phyloP scores from a whole-genome alignment of 495 filamentous ascomycete species.

The Penicillium egyptiacum region DNA sequence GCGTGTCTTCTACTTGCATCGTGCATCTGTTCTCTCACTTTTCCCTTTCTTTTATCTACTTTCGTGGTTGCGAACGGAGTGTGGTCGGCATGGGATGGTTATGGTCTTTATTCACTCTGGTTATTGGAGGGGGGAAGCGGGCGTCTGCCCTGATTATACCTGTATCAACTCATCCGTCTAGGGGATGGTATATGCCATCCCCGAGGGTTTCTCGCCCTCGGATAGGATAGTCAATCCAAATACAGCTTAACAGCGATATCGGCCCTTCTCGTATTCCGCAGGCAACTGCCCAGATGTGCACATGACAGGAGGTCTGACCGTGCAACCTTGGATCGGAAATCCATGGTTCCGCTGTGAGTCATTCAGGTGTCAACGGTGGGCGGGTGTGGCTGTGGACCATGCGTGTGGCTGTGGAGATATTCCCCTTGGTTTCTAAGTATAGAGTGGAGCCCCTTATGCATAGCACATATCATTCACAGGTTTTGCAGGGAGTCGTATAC shows the following conservation, averaged over 20 bases:
- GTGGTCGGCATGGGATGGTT: constrained; percentile 38
- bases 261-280: neutral
- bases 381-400: neutral
- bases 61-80: constrained; percentile 36
- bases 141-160: constrained; percentile 11
- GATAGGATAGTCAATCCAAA: constrained; percentile 10
- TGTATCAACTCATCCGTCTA: constrained; percentile 12
- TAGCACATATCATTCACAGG: neutral
- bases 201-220: neutral
- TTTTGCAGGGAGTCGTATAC: neutral
- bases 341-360: neutral
- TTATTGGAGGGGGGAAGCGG: constrained; percentile 11
- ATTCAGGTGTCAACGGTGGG: neutral
- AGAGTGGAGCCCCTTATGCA: neutral
- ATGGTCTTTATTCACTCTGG: constrained; percentile 23
- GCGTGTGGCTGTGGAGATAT: neutral
- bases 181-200: constrained; percentile 7
- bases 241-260: constrained; percentile 13
- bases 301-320: neutral
- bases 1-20: constrained; percentile 20
- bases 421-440: neutral
- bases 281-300: neutral
- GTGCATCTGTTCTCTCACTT: constrained; percentile 17
- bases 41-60: constrained; percentile 19
- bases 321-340: neutral